Base-by-base conservation (phyloP, 2,329 filamentous ascomycete genomes). In the Penicillium sp. region DNA sequence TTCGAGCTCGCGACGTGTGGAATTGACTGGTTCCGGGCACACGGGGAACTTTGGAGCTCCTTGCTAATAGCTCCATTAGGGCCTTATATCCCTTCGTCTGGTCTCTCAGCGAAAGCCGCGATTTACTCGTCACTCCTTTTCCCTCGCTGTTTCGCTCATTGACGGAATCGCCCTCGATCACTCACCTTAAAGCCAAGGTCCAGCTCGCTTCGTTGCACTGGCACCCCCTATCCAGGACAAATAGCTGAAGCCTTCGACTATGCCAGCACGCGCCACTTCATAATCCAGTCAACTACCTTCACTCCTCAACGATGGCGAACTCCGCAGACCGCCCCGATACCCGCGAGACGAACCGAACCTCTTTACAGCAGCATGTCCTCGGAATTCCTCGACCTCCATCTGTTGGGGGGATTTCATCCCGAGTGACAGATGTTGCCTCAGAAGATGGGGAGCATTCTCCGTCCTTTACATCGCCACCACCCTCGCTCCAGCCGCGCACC, bases 341-440 rank as follows among this genome's bases (percentile, higher is more conserved):
- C 45, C 73, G 80, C 59, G 82, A 84, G 35, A 66, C 69, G 54
- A 66, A 61, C 22, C 67, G 70, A 50, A 61, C 62, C 8, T 57
- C 64, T 43, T 60, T 69, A 45, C 82, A 84, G 22, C 82, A 68
- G 51, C 69, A 71, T 71, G 70, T 67, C 25, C 66, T 86, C 49
- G 90, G 88, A 64, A 82, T 90, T 31, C 75, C 75, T 59, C 73
- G 75, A 11, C 74, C 75, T 49, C 74, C 75, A 37, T 78, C 76
- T 17, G 67, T 76, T 12, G 73, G 73, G 51, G 75, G 74, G 59
- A 88, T 90, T 55, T 91, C 89, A 31, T 90, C 88, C 59, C 86
- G 86, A 61, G 88, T 91, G 83, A 91, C 88, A n/a, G 83, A 86
- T 67, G 78, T 83, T 64, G 76, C 76, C 50, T 82, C 82, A 39